These are phyloP conservation scores for Lentinula guzmanii DNA, from an alignment of 768 basidiomycete species.

Conservation along the genomic window DNA sequence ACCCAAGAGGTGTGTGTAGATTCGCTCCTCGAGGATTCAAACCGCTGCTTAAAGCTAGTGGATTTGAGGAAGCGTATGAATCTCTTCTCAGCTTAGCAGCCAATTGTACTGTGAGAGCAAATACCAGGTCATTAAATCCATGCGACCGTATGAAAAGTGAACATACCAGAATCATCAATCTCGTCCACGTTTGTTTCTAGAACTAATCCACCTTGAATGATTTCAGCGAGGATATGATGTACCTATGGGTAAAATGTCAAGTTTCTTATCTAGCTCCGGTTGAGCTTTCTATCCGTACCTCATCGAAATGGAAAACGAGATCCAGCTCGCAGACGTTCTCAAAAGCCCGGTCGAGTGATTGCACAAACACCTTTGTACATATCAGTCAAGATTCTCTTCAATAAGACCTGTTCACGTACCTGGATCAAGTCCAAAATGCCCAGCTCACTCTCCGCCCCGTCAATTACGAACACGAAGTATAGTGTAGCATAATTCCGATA, in stretches of 20 bases:
- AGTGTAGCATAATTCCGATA: constrained; percentile 96
- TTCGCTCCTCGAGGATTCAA: constrained; percentile 54
- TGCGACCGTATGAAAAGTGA: constrained; percentile 2
- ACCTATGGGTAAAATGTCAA: constrained; percentile 42
- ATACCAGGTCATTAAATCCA: constrained; percentile 5
- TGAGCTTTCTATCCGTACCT: constrained; percentile 44
- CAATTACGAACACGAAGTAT: constrained; percentile 96
- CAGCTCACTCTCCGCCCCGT: constrained; percentile 93
- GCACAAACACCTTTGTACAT: constrained; percentile 80
- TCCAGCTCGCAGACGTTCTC: constrained; percentile 99
- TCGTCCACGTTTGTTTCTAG: constrained; percentile 92
- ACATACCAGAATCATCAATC: constrained; percentile 65
- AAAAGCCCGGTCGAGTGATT: constrained; percentile 91
- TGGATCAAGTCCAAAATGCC: constrained; percentile 96
- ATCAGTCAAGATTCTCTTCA: not conserved
- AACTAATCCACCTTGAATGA: constrained; percentile 95
- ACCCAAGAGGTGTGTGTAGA: constrained; percentile 69
- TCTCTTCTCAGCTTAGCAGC: constrained; percentile 70
- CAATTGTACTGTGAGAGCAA: constrained; percentile 48
- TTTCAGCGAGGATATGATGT: constrained; percentile 91
- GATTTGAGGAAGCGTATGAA: constrained; percentile 77
- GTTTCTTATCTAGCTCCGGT: not conserved
- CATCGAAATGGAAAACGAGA: constrained; percentile 97
- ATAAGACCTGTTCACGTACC: constrained; percentile 36
- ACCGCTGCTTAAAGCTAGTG: constrained; percentile 65